Conservation (phyloP, 768 basidiomycete genomes). For the Tulasnella sp. region DNA sequence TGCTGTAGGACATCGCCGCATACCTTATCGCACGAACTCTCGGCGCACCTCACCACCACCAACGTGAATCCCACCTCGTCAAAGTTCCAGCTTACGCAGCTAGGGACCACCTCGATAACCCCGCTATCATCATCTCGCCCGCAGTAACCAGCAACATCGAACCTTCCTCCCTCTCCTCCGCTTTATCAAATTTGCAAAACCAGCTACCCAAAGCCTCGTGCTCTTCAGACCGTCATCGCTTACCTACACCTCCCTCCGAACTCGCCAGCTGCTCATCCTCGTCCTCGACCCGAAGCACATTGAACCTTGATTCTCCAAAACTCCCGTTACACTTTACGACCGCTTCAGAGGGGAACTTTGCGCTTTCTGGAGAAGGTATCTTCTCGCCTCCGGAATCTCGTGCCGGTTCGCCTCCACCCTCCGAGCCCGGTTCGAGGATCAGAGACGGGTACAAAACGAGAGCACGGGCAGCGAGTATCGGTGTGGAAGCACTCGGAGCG, state of each 20-base stretch:
- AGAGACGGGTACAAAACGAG: neutral
- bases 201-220: neutral
- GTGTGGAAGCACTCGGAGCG: slow-evolving; percentile 6
- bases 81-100: neutral
- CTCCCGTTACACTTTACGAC: slow-evolving; percentile 14
- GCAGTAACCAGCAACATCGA: neutral
- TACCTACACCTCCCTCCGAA: neutral
- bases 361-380: slow-evolving; percentile 15
- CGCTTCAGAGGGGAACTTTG: slow-evolving; percentile 12
- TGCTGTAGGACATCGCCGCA: slow-evolving; percentile 8
- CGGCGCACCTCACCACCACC: slow-evolving; percentile 2
- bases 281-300: neutral
- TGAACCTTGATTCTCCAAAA: neutral
- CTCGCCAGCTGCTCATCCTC: neutral
- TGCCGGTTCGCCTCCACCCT: neutral
- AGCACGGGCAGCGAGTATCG: neutral
- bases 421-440: neutral
- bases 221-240: neutral
- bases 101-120: neutral
- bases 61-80: neutral
- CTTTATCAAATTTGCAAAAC: neutral
- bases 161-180: slow-evolving; percentile 1
- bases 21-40: slow-evolving; percentile 20
- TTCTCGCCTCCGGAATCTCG: slow-evolving; percentile 20
- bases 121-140: slow-evolving; percentile 17